Evolutionary conservation across 2,329 filamentous ascomycete species (phyloP).

Genomic region (Seiridium cupressi): DNA sequence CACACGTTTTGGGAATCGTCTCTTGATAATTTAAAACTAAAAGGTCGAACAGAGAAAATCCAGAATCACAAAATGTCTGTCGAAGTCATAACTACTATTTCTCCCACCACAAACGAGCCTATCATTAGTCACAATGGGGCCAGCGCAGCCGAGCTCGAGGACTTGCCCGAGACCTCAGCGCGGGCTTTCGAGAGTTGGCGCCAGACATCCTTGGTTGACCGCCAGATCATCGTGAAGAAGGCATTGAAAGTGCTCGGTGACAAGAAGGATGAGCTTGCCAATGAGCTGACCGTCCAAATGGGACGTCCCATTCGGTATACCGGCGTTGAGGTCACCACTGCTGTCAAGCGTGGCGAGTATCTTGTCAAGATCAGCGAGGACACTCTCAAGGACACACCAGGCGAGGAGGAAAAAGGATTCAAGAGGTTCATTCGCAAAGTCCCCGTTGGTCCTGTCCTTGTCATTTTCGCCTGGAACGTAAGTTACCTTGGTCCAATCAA

Average conservation of each 20-base stretch:
- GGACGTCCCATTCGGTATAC: conserved; percentile 88
- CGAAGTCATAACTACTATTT: conserved; percentile 75
- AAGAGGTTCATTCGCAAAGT: conserved; percentile 87
- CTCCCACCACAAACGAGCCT: conserved; percentile 82
- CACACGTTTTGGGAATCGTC: neutral
- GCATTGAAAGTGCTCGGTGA: conserved; percentile 70
- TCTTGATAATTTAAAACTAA: neutral
- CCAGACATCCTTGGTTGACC: conserved; percentile 70
- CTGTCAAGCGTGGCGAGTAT: conserved; percentile 81
- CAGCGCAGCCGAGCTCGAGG: conserved; percentile 66
- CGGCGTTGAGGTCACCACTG: conserved; percentile 79
- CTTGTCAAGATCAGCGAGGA: conserved; percentile 81
- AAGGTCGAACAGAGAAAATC: neutral
- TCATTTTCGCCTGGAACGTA: conserved; percentile 97
- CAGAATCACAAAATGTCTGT: conserved; percentile 52
- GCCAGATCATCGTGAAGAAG: conserved; percentile 78
- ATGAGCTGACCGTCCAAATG: conserved; percentile 92
- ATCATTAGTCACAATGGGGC: conserved; percentile 77
- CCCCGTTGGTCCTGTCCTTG: conserved; percentile 80
- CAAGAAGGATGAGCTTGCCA: conserved; percentile 75
- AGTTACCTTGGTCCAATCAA: conserved; percentile 29
- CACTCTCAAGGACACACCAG: conserved; percentile 74
- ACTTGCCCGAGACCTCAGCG: conserved; percentile 69
- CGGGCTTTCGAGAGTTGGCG: conserved; percentile 76
- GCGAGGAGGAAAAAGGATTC: conserved; percentile 84